Evolutionary conservation across 306 rosid genomes (phyloP).

Genomic region (Betula pendula): DNA sequence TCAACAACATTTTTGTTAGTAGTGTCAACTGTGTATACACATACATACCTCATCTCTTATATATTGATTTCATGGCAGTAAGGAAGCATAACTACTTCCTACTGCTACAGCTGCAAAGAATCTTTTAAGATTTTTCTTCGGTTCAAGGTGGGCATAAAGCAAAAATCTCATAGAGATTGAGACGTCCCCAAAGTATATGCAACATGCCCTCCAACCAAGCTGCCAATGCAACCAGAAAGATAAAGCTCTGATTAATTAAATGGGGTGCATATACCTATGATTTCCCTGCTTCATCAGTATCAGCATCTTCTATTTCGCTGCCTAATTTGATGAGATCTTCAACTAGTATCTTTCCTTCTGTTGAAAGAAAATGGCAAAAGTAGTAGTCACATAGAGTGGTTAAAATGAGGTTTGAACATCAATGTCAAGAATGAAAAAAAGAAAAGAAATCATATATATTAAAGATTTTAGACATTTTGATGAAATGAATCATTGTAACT

Average conservation of each 20-base stretch:
- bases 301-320: conserved; percentile 30
- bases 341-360: conserved; percentile 53
- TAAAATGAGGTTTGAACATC: neutral
- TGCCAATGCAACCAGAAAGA: conserved; percentile 2
- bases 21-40: no score
- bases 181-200: neutral
- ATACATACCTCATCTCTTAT: no score
- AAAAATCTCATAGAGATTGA: neutral
- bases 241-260: neutral
- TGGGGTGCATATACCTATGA: conserved; percentile 11
- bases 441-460: neutral
- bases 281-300: conserved; percentile 22
- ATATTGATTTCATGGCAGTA: neutral
- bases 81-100: neutral
- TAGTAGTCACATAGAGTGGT: neutral
- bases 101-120: neutral
- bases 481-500: neutral
- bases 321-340: conserved; percentile 47
- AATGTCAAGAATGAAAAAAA: neutral
- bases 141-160: neutral
- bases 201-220: neutral
- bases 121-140: neutral
- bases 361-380: neutral
- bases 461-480: no score
- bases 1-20: neutral